A percentile compares a stretch with the other conserved stretches of the same genome.
Conservation (phyloP, 1,284 basidiomycete genomes). For the Cutaneotrichosporon sp. region DNA sequence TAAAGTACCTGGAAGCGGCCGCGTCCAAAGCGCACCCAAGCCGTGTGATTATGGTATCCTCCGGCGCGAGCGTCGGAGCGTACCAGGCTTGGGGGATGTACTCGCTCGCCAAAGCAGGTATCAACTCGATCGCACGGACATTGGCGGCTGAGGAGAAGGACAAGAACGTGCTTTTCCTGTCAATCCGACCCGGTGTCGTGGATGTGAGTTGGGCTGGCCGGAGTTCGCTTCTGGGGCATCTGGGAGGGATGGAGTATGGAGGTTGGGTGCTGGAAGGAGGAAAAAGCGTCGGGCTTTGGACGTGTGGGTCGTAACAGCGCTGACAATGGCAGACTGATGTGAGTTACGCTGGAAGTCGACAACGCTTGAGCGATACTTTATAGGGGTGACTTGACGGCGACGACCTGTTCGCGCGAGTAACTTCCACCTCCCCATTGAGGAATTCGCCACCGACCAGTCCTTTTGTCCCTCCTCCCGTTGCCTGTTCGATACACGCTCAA, state of each 20-base stretch:
- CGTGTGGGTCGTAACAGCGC: not conserved
- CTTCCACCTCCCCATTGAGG: too few species aligned
- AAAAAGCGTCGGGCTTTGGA: not conserved
- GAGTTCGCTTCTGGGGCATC: too few species aligned
- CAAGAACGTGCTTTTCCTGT: constrained; percentile 45
- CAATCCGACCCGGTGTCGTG: constrained; percentile 54
- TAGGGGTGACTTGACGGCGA: too few species aligned
- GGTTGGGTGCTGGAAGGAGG: too few species aligned
- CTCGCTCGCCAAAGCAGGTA: constrained; percentile 50
- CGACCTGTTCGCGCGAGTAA: too few species aligned
- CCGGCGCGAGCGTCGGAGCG: constrained; percentile 51
- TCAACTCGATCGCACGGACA: constrained; percentile 53
- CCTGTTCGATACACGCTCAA: not conserved
- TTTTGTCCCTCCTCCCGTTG: too few species aligned
- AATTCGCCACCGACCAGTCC: too few species aligned
- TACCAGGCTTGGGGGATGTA: constrained; percentile 54
- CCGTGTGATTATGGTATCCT: constrained; percentile 52
- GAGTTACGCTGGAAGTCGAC: not conserved
- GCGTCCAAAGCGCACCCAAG: constrained; percentile 25
- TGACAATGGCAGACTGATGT: constrained; percentile 18
- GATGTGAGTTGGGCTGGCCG: constrained; percentile 45
- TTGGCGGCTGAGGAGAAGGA: constrained; percentile 53
- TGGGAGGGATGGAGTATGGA: too few species aligned
- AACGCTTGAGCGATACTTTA: too few species aligned
- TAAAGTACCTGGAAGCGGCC: constrained; percentile 50